A percentile compares a stretch with the other conserved stretches of the same genome.
These are phyloP conservation scores for Apiotrichum mycotoxinovorans DNA, from an alignment of 1,284 basidiomycete genomes.

Conservation along the genomic window DNA sequence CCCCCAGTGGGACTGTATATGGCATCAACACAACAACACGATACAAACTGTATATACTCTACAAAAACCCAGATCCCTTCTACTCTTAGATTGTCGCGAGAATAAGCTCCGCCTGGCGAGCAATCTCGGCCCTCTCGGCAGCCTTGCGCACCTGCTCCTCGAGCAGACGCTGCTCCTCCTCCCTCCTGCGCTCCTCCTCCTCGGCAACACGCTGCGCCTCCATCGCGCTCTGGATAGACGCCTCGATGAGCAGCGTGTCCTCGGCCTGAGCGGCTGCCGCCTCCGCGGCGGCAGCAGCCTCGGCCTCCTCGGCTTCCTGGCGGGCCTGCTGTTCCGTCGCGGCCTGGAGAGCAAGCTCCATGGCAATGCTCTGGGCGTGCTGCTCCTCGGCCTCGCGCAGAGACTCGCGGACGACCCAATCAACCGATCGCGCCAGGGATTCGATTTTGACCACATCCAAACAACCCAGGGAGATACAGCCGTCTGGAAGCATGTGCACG, in stretches of 20 bases:
- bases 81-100: conserved; percentile 31
- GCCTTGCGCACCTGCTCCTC: conserved; percentile 38
- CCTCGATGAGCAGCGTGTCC: conserved; percentile 42
- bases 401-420: conserved; percentile 42
- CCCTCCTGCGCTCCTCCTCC: conserved; percentile 35
- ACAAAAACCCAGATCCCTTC: not conserved
- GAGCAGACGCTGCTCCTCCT: conserved; percentile 34
- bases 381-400: conserved; percentile 42
- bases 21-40: not conserved
- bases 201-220: conserved; percentile 37
- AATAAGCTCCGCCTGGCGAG: conserved; percentile 42
- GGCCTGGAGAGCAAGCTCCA: conserved; percentile 40
- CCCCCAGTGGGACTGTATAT: too few species aligned
- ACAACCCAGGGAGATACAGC: conserved; percentile 46
- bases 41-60: not conserved
- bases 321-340: conserved; percentile 39
- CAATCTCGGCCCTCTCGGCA: conserved; percentile 40
- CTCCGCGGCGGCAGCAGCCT: conserved; percentile 28
- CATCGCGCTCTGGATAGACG: conserved; percentile 40
- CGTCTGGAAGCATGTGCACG: conserved; percentile 44
- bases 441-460: conserved; percentile 47
- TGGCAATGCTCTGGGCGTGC: conserved; percentile 32
- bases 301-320: conserved; percentile 39
- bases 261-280: conserved; percentile 35
- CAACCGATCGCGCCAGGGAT: conserved; percentile 38